Evolutionary conservation across 1,139 yeast species (phyloP), one percentile per base, ranked within the genome.

Genomic region (Maudiozyma humilis): DNA sequence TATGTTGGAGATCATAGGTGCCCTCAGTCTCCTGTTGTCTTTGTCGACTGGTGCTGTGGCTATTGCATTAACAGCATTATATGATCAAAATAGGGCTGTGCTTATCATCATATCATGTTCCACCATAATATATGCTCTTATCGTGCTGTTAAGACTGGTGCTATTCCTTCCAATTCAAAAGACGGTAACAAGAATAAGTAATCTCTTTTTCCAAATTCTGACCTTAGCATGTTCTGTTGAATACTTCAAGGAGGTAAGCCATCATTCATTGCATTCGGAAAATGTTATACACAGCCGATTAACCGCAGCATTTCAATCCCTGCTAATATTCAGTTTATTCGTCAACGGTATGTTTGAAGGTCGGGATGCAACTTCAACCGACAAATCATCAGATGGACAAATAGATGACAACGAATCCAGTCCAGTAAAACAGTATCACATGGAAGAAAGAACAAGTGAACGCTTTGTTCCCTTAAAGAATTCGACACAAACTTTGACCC

Each of bases 401-500:
- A 17, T 7, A n/a, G 29, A 6, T 13, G 12, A 13, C 15, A 37
- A 20, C 33, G 40, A 38, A n/a, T 41, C 41, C 32, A 36, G 43
- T 40, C 32, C 40, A 30, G 8, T 39, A 18, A 32, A 34, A 16
- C 19, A 18, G 8, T 8, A 12, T 32, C 18, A 29, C 10, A 16
- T 17, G 5, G 42, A 47, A 7, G 17, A 8, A 3, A 4, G 3
- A 19, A 2, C 27, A 10, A 35, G 40, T 29, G 51, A 51, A n/a
- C 54, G 47, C 40, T 55, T 49, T 36, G 49, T 60, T 5, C 55
- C 59, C 3, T 36, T 59, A 40, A 63, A 62, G 44, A 49, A 54
- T 41, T 62, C 65, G 3, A 52, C 63, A 3, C 64, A 60, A 41
- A 63, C 67, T 0, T 38, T 63, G 31, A 60, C 63, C 3, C 62